These are phyloP conservation scores for Ophiostoma pallidulum DNA, from an alignment of 2,329 filamentous ascomycete species.

Conservation along the genomic window DNA sequence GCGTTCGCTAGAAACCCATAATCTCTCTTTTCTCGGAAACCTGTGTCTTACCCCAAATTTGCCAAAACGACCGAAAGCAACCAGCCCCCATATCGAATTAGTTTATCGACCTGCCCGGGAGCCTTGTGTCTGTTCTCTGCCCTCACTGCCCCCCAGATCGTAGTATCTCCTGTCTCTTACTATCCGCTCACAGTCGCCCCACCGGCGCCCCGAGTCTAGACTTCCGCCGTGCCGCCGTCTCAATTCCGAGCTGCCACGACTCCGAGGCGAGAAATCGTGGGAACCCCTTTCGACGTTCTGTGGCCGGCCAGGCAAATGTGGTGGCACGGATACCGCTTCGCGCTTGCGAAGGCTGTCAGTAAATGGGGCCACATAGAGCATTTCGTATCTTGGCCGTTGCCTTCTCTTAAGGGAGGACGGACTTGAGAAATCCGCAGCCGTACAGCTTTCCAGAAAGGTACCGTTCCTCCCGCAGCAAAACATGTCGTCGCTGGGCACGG, in stretches of 20 bases:
- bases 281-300: no score
- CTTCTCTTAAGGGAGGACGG: not conserved
- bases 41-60: no score
- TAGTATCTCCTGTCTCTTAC: no score
- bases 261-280: not conserved
- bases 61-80: no score
- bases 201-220: not conserved
- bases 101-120: no score
- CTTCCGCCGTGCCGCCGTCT: not conserved
- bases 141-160: no score
- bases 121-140: no score
- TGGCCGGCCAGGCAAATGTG: not conserved
- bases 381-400: not conserved
- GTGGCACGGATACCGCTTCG: not conserved
- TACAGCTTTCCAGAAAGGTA: not conserved
- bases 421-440: not conserved
- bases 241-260: not conserved
- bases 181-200: not conserved
- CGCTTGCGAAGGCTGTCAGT: constrained; percentile 16
- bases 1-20: no score
- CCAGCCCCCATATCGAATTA: no score
- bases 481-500: not conserved
- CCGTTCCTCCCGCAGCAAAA: not conserved
- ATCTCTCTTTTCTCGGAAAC: no score
- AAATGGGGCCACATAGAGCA: constrained; percentile 7